phyloP scores from a whole-genome alignment of 2,329 filamentous ascomycete genomes.

The Paracorniculantispora psalliotae region DNA sequence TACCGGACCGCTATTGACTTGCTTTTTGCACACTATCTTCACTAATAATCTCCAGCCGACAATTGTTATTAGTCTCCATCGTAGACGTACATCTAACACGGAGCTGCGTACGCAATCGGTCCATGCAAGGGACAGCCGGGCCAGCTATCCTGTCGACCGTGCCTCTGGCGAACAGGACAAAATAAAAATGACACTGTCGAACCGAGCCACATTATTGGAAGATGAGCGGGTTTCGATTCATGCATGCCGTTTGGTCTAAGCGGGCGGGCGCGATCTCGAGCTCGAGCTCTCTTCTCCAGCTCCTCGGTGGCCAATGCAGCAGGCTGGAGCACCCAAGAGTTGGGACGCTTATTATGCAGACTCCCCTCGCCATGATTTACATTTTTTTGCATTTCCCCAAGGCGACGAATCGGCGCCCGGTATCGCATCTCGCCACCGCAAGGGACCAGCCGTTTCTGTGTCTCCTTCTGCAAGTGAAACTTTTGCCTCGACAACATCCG shows the following conservation, averaged over 20 bases:
- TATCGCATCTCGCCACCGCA: background rate
- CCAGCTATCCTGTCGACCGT: background rate
- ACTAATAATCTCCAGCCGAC: background rate
- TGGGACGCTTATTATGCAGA: background rate
- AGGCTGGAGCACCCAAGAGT: background rate
- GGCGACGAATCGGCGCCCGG: slow-evolving; percentile 4
- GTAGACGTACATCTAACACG: background rate
- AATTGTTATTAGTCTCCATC: too few relatives aligned
- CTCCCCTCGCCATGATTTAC: background rate
- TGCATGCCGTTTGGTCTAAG: slow-evolving; percentile 6
- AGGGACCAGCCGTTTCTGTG: background rate
- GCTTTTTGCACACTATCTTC: background rate
- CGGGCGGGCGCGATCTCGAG: slow-evolving; percentile 9
- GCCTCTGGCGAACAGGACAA: background rate
- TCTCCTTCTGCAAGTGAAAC: background rate
- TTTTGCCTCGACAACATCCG: background rate
- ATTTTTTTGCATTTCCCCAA: background rate
- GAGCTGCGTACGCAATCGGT: background rate
- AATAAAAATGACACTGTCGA: background rate
- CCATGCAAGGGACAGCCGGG: background rate
- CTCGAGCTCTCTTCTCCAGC: background rate
- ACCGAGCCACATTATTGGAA: background rate
- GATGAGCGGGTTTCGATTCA: slow-evolving; percentile 2
- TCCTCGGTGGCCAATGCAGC: background rate
- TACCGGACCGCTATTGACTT: too few relatives aligned